phyloP scores from a whole-genome alignment of 2,329 filamentous ascomycete species.

The Berkeleyomyces rouxiae region DNA sequence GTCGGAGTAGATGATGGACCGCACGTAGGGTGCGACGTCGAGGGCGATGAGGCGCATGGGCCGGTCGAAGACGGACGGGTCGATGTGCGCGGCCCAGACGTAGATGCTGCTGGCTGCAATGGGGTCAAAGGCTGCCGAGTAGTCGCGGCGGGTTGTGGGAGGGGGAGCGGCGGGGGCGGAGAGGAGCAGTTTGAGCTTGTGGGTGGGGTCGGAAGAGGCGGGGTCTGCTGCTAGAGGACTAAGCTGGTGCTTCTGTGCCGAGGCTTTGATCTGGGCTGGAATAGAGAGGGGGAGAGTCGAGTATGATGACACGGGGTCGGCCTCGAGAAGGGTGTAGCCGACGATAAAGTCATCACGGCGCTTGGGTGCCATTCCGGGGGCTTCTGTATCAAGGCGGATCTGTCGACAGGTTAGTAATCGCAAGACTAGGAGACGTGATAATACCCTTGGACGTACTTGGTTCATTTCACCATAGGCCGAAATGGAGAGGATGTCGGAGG shows the following conservation, averaged over 20 bases:
- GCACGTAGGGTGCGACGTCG: conserved; percentile 82
- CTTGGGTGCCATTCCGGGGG: conserved; percentile 36
- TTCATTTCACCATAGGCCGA: conserved; percentile 28
- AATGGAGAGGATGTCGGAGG: conserved; percentile 43
- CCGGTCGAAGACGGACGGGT: conserved; percentile 62
- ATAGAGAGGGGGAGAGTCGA: conserved; percentile 4
- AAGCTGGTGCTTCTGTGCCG: not conserved
- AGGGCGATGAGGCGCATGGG: conserved; percentile 46
- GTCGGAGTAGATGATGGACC: conserved; percentile 67
- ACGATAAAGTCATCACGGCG: conserved; percentile 33
- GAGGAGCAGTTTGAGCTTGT: conserved; percentile 20
- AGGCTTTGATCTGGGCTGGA: conserved; percentile 3
- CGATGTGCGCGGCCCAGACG: conserved; percentile 24
- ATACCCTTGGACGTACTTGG: conserved; percentile 18
- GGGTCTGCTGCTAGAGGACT: too few species aligned
- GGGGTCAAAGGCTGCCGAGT: conserved; percentile 37
- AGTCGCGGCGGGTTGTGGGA: conserved; percentile 15
- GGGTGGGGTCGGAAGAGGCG: conserved; percentile 14
- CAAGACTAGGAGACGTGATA: not conserved
- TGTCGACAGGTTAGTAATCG: conserved; percentile 17
- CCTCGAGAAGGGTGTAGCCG: conserved; percentile 33
- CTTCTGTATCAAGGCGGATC: conserved; percentile 43
- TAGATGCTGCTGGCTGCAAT: conserved; percentile 30
- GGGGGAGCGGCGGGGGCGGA: conserved; percentile 7
- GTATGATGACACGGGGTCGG: conserved; percentile 22